Percentiles rank a stretch among this genome's conserved stretches.
These are phyloP conservation scores for Brassica rapa DNA, from an alignment of 345 rosid genomes.

Conservation along the genomic window DNA sequence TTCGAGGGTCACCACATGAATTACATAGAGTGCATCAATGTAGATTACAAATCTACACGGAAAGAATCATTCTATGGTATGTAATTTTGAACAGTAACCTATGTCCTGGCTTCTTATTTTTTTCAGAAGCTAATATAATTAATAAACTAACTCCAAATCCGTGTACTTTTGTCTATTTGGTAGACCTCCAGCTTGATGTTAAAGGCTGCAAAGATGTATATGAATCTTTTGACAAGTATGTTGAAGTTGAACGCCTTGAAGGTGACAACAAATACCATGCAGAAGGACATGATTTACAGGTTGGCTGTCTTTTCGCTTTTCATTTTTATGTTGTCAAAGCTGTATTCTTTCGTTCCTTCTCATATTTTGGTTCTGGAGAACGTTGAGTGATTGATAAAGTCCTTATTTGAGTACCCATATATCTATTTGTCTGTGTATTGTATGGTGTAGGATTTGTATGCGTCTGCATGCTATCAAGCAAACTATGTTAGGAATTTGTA, in stretches of 20 bases:
- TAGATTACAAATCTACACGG: constrained; percentile 89
- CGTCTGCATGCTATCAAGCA: constrained; percentile 14
- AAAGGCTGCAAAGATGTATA: constrained; percentile 97
- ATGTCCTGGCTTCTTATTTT: background rate
- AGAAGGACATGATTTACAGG: constrained; percentile 94
- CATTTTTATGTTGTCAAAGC: constrained; percentile 12
- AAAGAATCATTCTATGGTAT: constrained; percentile 97
- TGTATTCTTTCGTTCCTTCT: constrained; percentile 18
- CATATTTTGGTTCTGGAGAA: constrained; percentile 8
- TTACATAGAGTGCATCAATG: constrained; percentile 96
- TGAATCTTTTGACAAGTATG: constrained; percentile 97
- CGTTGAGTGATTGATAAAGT: constrained; percentile 5
- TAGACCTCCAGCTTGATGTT: constrained; percentile 99
- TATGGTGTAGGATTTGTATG: background rate
- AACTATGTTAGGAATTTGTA: constrained; percentile 12
- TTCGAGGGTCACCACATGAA: constrained; percentile 99
- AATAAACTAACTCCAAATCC: constrained; percentile 19
- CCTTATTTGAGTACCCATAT: background rate
- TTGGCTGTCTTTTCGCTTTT: constrained; percentile 37
- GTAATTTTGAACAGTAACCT: constrained; percentile 10
- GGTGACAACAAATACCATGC: constrained; percentile 99
- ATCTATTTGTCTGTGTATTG: constrained; percentile 5
- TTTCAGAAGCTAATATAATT: constrained; percentile 16
- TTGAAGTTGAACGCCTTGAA: constrained; percentile 98
- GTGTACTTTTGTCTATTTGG: constrained; percentile 28